These are phyloP conservation scores for Phytophthora cajani DNA, from an alignment of 352 stramenopile species.

Conservation along the genomic window DNA sequence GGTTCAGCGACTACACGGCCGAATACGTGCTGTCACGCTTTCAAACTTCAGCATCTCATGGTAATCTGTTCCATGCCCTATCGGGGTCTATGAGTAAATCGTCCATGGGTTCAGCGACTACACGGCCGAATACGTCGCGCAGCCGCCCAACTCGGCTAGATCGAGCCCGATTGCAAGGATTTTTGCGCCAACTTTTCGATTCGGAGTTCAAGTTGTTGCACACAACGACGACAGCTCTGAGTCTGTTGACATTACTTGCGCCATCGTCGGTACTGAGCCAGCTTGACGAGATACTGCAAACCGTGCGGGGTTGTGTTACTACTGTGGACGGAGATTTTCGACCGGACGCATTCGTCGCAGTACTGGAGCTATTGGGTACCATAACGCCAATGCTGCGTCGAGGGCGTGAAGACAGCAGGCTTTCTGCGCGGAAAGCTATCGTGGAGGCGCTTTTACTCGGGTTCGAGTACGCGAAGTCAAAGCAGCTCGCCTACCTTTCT, in stretches of 20 bases:
- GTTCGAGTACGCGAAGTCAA: conserved; percentile 63
- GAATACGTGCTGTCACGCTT: conserved; percentile 54
- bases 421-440: conserved; percentile 39
- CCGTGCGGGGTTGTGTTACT: conserved; percentile 54
- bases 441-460: conserved; percentile 63
- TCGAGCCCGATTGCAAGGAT: conserved; percentile 39
- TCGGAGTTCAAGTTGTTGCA: conserved; percentile 70
- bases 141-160: conserved; percentile 35
- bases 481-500: conserved; percentile 64
- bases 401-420: conserved; percentile 10
- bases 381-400: conserved; percentile 37
- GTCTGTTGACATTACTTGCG: conserved; percentile 59
- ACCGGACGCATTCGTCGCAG: conserved; percentile 61
- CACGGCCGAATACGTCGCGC: conserved; percentile 15
- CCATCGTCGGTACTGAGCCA: conserved; percentile 45
- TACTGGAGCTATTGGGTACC: conserved; percentile 75
- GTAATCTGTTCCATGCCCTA: conserved; percentile 65
- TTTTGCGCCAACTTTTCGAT: conserved; percentile 61
- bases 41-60: conserved; percentile 55
- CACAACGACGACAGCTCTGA: conserved; percentile 62
- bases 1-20: conserved; percentile 5
- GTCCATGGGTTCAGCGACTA: conserved; percentile 8
- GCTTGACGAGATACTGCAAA: conserved; percentile 46
- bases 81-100: conserved; percentile 46
- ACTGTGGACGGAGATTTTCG: conserved; percentile 73